A percentile compares a stretch with the other conserved stretches of the same genome.
Conservation (phyloP, 768 basidiomycete genomes). For the Pisolithus orientalis region DNA sequence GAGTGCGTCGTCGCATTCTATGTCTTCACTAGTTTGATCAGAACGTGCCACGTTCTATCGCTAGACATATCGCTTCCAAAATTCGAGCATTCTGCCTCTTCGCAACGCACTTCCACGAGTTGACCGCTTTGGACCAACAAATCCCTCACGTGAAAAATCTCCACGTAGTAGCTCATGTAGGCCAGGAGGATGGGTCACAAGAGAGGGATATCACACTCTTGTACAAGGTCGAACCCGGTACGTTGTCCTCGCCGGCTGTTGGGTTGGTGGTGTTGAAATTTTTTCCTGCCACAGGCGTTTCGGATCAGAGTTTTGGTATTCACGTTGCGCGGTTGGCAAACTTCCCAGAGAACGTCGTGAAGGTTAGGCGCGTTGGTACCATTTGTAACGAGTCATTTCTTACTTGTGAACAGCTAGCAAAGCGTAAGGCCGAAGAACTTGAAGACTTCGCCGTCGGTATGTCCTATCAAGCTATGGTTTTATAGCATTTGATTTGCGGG, state of each 20-base stretch:
- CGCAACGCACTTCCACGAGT: slow-evolving; percentile 97
- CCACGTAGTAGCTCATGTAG: slow-evolving; percentile 92
- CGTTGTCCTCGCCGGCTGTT: slow-evolving; percentile 10
- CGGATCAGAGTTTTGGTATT: slow-evolving; percentile 97
- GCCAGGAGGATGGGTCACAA: slow-evolving; percentile 37
- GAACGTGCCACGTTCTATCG: not conserved
- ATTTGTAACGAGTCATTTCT: not conserved
- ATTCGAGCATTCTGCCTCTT: slow-evolving; percentile 95
- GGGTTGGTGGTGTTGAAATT: slow-evolving; percentile 1
- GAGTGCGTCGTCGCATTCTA: slow-evolving; percentile 51
- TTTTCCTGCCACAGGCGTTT: slow-evolving; percentile 52
- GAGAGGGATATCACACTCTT: slow-evolving; percentile 77
- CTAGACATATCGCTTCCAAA: slow-evolving; percentile 85
- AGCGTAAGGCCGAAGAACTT: slow-evolving; percentile 85
- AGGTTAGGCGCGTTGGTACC: slow-evolving; percentile 36
- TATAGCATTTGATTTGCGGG: not conserved
- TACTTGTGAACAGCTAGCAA: slow-evolving; percentile 57
- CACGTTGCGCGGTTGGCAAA: slow-evolving; percentile 97
- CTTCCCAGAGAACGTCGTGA: slow-evolving; percentile 92
- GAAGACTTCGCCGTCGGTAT: slow-evolving; percentile 70
- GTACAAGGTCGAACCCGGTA: slow-evolving; percentile 76
- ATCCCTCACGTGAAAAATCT: slow-evolving; percentile 85
- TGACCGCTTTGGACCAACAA: slow-evolving; percentile 87
- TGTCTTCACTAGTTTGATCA: not conserved
- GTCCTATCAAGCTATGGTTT: not conserved